A percentile compares a stretch with the other conserved stretches of the same genome.
Evolutionary conservation across 2,329 filamentous ascomycete species (phyloP).

Genomic region (Neurospora crassa): DNA sequence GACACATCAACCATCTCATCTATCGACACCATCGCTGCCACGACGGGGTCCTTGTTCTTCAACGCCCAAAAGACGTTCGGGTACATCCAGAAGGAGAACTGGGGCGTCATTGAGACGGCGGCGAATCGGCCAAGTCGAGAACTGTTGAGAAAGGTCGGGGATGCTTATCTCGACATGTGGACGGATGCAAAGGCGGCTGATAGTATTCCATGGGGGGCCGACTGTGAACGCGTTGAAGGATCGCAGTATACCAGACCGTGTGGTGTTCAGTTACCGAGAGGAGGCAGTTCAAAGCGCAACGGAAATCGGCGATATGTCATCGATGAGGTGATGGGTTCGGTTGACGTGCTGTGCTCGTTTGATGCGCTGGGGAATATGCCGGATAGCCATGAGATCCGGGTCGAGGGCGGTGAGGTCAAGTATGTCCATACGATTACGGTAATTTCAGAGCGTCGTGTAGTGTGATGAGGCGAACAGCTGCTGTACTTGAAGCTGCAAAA

Average conservation of each 20-base stretch:
- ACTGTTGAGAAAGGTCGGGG: constrained; percentile 24
- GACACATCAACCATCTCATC: constrained; percentile 17
- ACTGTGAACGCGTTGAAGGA: constrained; percentile 28
- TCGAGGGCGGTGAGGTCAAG: constrained; percentile 25
- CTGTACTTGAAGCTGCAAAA: too few relatives aligned
- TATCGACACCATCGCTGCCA: constrained; percentile 27
- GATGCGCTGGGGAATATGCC: constrained; percentile 24
- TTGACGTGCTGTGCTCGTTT: constrained; percentile 27
- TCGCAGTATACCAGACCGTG: constrained; percentile 23
- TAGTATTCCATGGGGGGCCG: constrained; percentile 26
- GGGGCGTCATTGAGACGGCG: constrained; percentile 19
- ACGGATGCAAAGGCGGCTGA: constrained; percentile 24
- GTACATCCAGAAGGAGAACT: constrained; percentile 24
- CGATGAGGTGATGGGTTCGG: constrained; percentile 25
- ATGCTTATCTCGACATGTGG: constrained; percentile 30
- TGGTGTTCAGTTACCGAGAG: constrained; percentile 21
- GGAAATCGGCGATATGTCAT: constrained; percentile 27
- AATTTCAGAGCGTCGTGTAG: neutral
- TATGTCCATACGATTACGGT: constrained; percentile 30
- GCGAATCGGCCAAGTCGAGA: constrained; percentile 19
- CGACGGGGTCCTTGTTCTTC: constrained; percentile 28
- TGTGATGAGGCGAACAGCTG: too few relatives aligned
- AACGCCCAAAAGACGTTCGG: constrained; percentile 24
- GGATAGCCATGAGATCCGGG: constrained; percentile 26
- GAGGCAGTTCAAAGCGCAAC: constrained; percentile 22